Evolutionary conservation across 805 yeast species (phyloP).

Genomic region (Starmerella potacharoeniae): DNA sequence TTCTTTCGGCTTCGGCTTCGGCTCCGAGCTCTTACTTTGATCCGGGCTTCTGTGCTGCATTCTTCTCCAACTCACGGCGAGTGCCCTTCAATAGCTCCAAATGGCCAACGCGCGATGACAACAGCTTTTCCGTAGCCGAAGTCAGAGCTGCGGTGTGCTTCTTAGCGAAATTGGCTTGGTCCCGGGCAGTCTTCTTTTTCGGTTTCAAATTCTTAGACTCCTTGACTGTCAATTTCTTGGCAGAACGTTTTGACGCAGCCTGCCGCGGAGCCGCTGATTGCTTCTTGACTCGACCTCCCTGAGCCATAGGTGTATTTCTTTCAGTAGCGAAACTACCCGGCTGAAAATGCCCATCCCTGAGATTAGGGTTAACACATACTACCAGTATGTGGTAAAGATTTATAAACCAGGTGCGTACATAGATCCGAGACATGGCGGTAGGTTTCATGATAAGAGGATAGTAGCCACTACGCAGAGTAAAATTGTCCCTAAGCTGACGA

Average conservation of each 20-base stretch:
- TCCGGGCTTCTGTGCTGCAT: conserved; percentile 26
- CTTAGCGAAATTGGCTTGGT: conserved; percentile 42
- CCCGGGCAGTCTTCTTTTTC: conserved; percentile 55
- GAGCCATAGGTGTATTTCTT: conserved; percentile 26
- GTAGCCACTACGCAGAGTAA: no score
- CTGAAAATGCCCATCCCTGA: neutral
- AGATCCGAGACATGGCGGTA: no score
- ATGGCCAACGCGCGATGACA: conserved; percentile 88
- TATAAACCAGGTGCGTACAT: no score
- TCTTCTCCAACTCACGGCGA: conserved; percentile 67
- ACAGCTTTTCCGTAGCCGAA: conserved; percentile 66
- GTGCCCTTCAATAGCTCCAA: conserved; percentile 84
- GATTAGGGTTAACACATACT: neutral
- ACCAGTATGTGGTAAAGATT: neutral
- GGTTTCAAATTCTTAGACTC: conserved; percentile 37
- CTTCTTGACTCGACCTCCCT: conserved; percentile 28
- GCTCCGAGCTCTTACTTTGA: neutral
- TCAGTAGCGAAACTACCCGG: no score
- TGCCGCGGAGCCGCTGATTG: conserved; percentile 8
- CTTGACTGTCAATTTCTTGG: conserved; percentile 37
- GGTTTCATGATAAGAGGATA: no score
- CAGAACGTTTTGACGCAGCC: conserved; percentile 15
- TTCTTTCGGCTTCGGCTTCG: conserved; percentile 4
- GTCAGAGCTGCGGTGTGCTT: conserved; percentile 44
- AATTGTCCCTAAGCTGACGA: no score